A percentile compares a stretch with the other conserved stretches of the same genome.
Conservation (phyloP, 768 basidiomycete genomes). For the Hericium erinaceus region DNA sequence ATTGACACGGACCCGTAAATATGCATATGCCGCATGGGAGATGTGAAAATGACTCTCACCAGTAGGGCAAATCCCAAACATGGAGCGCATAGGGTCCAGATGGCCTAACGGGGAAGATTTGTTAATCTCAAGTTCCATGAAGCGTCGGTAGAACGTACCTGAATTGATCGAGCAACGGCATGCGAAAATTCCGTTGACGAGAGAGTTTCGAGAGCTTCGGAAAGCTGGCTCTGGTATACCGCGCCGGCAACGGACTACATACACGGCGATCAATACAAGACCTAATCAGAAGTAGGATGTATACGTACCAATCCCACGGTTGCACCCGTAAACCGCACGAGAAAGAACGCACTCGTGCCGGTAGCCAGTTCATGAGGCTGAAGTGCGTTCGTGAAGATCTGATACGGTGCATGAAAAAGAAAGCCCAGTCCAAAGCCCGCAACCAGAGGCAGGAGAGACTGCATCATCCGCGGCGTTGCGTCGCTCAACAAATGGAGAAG, state of each 20-base stretch:
- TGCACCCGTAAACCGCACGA: conserved; percentile 81
- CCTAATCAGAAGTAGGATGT: neutral
- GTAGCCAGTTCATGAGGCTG: conserved; percentile 60
- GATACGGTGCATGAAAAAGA: conserved; percentile 81
- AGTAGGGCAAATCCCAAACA: conserved; percentile 13
- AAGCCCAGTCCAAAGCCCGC: conserved; percentile 75
- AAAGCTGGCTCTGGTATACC: conserved; percentile 34
- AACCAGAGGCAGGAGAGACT: conserved; percentile 55
- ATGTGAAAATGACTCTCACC: conserved; percentile 2
- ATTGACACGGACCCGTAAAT: neutral
- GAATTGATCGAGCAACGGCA: conserved; percentile 7
- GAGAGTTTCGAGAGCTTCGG: neutral
- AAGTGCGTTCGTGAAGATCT: conserved; percentile 62
- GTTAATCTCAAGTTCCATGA: conserved; percentile 4
- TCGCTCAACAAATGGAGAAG: conserved; percentile 57
- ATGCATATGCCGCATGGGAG: neutral
- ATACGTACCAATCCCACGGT: conserved; percentile 66
- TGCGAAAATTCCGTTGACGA: neutral
- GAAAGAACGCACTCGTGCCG: conserved; percentile 80
- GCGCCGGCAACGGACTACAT: conserved; percentile 67
- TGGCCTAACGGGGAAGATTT: conserved; percentile 1
- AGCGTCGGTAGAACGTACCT: conserved; percentile 3
- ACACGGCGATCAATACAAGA: conserved; percentile 3
- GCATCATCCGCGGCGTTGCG: conserved; percentile 32
- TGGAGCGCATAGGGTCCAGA: conserved; percentile 14